Base-by-base conservation (phyloP, 2,329 filamentous ascomycete genomes). In the Zasmidium angulare region DNA sequence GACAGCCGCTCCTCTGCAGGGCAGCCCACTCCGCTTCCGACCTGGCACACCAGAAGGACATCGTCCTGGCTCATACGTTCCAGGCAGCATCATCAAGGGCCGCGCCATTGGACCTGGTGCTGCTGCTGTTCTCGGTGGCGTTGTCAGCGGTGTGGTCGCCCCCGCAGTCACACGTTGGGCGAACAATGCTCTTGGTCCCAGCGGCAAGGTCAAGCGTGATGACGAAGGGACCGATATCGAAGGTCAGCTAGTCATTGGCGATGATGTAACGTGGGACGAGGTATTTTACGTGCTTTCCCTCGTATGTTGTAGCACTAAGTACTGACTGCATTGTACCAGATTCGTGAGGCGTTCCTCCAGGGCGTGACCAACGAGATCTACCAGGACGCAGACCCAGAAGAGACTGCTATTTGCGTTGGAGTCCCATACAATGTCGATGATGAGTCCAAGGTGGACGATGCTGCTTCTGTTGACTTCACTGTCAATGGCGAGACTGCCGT, bases 221-320 rank as follows among this genome's bases (percentile, higher is more conserved):
- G 6, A 17, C 11, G 36, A 50, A 17, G 24, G 12, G 3, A 26
- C 21, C 23, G 49, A 50, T 7, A 19, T 50, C n/a, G 21, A 24
- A 23, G 49, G 49, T 19, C 3, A 50, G 22, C 14, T 50, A 23
- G 24, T 26, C 22, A n/a, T 50, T 50, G 49, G 22, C 7, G 49
- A 50, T 11, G 29, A 50, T 19, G 49, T 50, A 10, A 50, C 49
- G 26, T 50, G 49, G 49, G 49, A 50, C n/a, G 49, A 50, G 49
- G 49, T 50, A 26, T 17, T 43, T 43, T 19, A 9, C n/a, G 11
- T 9, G n/a, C 7, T 17, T 43, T 43, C 3, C 36, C n/a, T 43
- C 7, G 29, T 7, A 14, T 14, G 14, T 36, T 7, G n/a, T n/a
- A 36, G 29, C 29, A 36, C 14, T 36, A 9, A 50, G 19, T 24